Conservation (phyloP, 2,329 filamentous ascomycete genomes). For the Xylaria sp. region DNA sequence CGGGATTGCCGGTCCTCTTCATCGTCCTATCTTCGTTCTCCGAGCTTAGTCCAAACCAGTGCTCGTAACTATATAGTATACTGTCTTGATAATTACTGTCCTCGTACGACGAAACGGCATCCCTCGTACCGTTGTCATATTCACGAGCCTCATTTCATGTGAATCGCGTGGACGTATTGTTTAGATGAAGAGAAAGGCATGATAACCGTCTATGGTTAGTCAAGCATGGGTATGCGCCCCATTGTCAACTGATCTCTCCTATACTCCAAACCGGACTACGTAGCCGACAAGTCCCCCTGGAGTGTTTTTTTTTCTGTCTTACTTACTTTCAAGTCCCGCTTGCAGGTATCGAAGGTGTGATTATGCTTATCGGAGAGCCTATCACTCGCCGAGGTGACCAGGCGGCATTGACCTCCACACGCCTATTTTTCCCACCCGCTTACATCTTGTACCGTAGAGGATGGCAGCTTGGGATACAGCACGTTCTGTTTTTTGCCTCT, state of each 20-base stretch:
- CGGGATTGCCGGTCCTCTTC: background rate
- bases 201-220: constrained; percentile 36
- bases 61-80: background rate
- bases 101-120: constrained; percentile 17
- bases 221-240: constrained; percentile 36
- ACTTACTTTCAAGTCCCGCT: constrained; percentile 34
- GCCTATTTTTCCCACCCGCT: constrained; percentile 43
- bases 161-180: constrained; percentile 27
- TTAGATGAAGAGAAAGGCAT: constrained; percentile 36
- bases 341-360: constrained; percentile 35
- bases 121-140: constrained; percentile 23
- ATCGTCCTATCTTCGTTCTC: constrained; percentile 18
- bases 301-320: constrained; percentile 1
- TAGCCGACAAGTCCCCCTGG: constrained; percentile 37
- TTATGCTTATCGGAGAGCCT: constrained; percentile 39
- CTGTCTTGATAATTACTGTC: background rate
- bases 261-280: constrained; percentile 43
- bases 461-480: constrained; percentile 41
- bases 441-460: constrained; percentile 31
- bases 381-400: constrained; percentile 39
- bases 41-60: constrained; percentile 15
- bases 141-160: constrained; percentile 28
- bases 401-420: constrained; percentile 44
- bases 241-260: constrained; percentile 40
- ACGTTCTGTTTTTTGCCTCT: constrained; percentile 40